Evolutionary conservation across 1,284 basidiomycete genomes (phyloP), one percentile per base, ranked within the genome.

Genomic region (Bondarzewia mesenterica): DNA sequence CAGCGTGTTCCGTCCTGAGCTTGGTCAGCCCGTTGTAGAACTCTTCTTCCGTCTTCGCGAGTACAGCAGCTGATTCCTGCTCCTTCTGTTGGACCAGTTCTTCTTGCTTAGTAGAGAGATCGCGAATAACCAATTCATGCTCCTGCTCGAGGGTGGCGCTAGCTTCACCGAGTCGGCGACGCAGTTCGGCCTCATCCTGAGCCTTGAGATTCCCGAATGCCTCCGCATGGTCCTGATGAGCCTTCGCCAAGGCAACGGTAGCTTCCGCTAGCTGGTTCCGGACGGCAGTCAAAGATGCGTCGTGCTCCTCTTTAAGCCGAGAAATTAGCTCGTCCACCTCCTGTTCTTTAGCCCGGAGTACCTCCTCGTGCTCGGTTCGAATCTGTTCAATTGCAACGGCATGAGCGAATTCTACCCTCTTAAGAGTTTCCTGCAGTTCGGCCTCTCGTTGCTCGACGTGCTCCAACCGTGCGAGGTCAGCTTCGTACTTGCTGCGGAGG

Each of bases 11-110:
- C 12, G 61, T 67, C 26, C 83, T 80, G 37, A 89, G 73, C 58
- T 82, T 85, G 16, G 79, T 83, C 42, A 92, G 66, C 15, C 78
- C 81, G 46, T 85, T 80, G 60, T 89, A 88, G 58, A 87, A 89
- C 57, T 89, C 82, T 57, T 85, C 86, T 58, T 89, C 84, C 3
- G 82, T 86, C 43, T 72, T 75, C 51, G 79, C 78, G 7, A 86
- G 70, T 27, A 69, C 67, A 14, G 72, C 65, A 5, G 76, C 70
- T 18, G 75, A 63, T 51, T 75, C 70, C 20, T 81, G 78, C 44
- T 85, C 82, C 63, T 78, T 80, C 58, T 72, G 69, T 61, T 79
- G 81, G 51, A 82, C 60, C 2, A 63, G 57, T 40, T 73, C 72
- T 20, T 73, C 69, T 57, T 88, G 81, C 48, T 82, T 81, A 1